Percentiles rank a stretch among this genome's conserved stretches.
phyloP scores from a whole-genome alignment of 169 alveolate species.

The Plasmodium gonderi region DNA sequence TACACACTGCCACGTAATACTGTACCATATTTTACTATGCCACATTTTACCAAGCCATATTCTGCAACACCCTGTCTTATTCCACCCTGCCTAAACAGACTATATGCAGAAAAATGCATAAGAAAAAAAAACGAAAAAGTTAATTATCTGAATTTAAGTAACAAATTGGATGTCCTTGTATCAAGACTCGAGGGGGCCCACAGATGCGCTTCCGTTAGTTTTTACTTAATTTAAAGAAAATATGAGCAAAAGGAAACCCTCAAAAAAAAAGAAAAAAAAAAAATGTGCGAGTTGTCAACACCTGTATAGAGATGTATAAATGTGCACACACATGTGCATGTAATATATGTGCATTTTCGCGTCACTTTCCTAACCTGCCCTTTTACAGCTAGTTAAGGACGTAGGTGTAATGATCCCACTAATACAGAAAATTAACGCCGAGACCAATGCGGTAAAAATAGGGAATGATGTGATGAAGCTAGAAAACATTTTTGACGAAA shows the following conservation, averaged over 20 bases:
- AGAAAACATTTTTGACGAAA: constrained; percentile 66
- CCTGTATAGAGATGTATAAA: neutral
- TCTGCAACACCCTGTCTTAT: neutral
- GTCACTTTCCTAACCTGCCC: neutral
- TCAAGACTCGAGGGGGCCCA: constrained; percentile 64
- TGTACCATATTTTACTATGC: neutral
- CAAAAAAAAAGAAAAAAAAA: neutral
- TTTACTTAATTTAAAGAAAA: neutral
- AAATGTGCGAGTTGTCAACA: neutral
- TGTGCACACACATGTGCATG: neutral
- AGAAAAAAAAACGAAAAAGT: constrained; percentile 69
- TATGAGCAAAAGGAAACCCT: neutral
- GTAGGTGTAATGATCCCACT: constrained; percentile 58
- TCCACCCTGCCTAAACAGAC: neutral
- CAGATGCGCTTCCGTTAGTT: constrained; percentile 54
- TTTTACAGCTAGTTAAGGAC: constrained; percentile 66
- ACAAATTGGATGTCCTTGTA: constrained; percentile 57
- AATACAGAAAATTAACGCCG: constrained; percentile 58
- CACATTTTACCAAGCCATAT: neutral
- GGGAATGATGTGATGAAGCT: constrained; percentile 63
- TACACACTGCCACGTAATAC: too few relatives aligned
- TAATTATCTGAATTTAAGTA: constrained; percentile 54
- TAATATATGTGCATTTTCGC: neutral
- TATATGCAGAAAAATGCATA: constrained; percentile 68
- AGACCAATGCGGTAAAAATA: constrained; percentile 63